These are phyloP conservation scores for Amylostereum areolatum DNA, from an alignment of 1,284 basidiomycete genomes.

Conservation along the genomic window DNA sequence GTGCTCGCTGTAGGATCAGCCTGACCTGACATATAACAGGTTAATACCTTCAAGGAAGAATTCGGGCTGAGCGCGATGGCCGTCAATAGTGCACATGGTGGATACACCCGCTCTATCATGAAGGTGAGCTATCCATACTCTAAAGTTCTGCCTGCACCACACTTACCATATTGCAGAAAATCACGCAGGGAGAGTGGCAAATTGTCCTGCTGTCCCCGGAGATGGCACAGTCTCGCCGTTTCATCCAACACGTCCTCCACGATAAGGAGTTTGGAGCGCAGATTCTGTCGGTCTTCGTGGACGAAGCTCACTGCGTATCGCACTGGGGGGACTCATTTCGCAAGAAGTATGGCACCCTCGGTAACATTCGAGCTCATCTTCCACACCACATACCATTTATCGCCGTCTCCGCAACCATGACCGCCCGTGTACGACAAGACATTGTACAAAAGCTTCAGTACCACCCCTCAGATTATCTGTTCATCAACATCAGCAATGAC, in stretches of 20 bases:
- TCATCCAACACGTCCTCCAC: not conserved
- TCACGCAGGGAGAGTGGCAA: not conserved
- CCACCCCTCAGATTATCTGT: not conserved
- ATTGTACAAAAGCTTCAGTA: not conserved
- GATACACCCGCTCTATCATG: no score
- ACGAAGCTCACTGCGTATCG: not conserved
- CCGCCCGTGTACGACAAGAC: not conserved
- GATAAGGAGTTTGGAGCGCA: not conserved
- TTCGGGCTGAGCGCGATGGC: not conserved
- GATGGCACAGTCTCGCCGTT: not conserved
- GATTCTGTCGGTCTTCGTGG: not conserved
- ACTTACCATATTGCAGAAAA: not conserved
- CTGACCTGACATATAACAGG: not conserved
- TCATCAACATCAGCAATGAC: not conserved
- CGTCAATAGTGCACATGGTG: not conserved
- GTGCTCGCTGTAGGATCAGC: no score
- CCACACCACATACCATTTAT: not conserved
- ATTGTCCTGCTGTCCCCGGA: not conserved
- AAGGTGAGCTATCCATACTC: conserved; percentile 17
- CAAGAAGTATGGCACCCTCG: not conserved
- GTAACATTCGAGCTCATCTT: not conserved
- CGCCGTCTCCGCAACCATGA: not conserved
- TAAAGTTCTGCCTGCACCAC: conserved; percentile 11
- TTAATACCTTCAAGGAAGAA: not conserved
- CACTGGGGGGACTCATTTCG: not conserved